A percentile compares a stretch with the other conserved stretches of the same genome.
Conservation (phyloP, 768 basidiomycete genomes). For the Amanita muscaria region DNA sequence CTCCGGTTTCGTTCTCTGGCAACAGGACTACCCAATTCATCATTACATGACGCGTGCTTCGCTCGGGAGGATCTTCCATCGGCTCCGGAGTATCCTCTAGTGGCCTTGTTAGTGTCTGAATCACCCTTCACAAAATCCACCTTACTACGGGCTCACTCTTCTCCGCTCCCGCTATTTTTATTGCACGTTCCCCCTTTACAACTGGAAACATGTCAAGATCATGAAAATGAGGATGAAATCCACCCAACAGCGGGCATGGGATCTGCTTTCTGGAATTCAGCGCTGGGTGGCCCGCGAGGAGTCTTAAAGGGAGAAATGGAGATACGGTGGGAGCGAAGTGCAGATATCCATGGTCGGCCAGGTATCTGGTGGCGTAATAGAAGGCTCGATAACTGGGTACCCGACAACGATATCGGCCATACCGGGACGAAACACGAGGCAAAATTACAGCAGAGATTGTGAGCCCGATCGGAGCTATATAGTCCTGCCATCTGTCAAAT, state of each 20-base stretch:
- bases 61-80: not conserved
- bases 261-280: slow-evolving; percentile 60
- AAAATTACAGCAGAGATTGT: too few relatives aligned
- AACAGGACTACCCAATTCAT: too few relatives aligned
- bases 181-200: slow-evolving; percentile 58
- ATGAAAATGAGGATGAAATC: not conserved
- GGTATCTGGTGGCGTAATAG: slow-evolving; percentile 35
- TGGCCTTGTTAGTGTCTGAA: slow-evolving; percentile 76
- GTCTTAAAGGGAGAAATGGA: slow-evolving; percentile 54
- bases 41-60: not conserved
- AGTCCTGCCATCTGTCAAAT: too few relatives aligned
- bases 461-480: too few relatives aligned
- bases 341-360: slow-evolving; percentile 26
- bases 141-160: slow-evolving; percentile 61
- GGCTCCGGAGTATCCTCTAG: slow-evolving; percentile 26
- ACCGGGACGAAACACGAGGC: not conserved
- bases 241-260: slow-evolving; percentile 26
- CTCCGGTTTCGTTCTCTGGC: slow-evolving; percentile 33
- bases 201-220: slow-evolving; percentile 2
- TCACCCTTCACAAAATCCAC: slow-evolving; percentile 72
- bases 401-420: not conserved
- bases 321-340: slow-evolving; percentile 53
- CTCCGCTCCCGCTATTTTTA: slow-evolving; percentile 70
- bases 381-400: slow-evolving; percentile 28
- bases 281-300: slow-evolving; percentile 45